Evolutionary conservation across 2,329 filamentous ascomycete species (phyloP).

Genomic region (Aquanectria penicillioides): DNA sequence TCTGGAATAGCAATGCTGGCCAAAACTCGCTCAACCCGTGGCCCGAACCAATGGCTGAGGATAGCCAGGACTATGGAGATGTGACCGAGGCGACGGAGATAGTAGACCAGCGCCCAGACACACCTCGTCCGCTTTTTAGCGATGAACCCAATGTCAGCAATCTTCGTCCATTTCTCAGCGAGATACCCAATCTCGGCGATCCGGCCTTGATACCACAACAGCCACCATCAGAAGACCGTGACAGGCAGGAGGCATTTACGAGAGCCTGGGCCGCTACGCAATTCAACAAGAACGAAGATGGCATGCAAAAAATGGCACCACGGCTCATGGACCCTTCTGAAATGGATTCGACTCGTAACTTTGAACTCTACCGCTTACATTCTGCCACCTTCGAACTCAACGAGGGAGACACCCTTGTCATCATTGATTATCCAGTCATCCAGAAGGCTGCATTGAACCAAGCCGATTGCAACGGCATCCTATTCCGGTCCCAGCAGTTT

Average conservation of each 20-base stretch:
- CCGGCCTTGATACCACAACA: neutral
- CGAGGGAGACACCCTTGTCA: slow-evolving; percentile 56
- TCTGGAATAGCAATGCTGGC: neutral
- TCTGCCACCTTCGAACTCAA: slow-evolving; percentile 38
- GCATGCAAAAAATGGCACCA: neutral
- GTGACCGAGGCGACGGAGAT: neutral
- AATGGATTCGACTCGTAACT: slow-evolving; percentile 34
- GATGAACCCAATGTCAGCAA: too few species aligned
- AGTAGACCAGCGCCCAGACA: too few species aligned
- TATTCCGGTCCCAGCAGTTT: slow-evolving; percentile 49
- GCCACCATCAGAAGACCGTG: neutral
- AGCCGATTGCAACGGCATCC: slow-evolving; percentile 49
- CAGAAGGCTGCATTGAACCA: slow-evolving; percentile 26
- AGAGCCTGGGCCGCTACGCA: slow-evolving; percentile 21
- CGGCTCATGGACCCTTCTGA: slow-evolving; percentile 25
- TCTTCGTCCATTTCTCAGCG: too few species aligned
- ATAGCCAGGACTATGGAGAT: neutral
- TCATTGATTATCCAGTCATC: slow-evolving; percentile 51
- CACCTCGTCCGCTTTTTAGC: too few species aligned
- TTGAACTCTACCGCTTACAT: slow-evolving; percentile 43
- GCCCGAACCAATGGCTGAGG: neutral
- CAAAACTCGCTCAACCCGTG: neutral
- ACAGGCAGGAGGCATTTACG: slow-evolving; percentile 13
- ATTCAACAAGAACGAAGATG: slow-evolving; percentile 31
- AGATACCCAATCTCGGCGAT: too few species aligned